Evolutionary conservation across 257 asterid species (phyloP).

Genomic region (Scutellaria galericulata): DNA sequence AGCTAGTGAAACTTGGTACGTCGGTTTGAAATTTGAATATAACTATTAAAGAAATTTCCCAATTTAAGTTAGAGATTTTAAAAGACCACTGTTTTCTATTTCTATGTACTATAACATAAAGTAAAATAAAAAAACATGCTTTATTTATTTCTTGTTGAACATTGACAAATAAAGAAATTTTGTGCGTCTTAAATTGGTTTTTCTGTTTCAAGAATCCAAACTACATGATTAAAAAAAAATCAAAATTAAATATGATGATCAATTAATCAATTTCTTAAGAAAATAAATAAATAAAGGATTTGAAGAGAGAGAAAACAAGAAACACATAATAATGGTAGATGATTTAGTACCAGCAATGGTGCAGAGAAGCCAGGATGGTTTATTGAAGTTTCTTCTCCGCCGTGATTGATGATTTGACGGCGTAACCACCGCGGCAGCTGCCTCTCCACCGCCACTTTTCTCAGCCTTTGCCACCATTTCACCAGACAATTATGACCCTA

Average conservation of each 20-base stretch:
- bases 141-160: not conserved
- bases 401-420: conserved; percentile 46
- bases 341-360: conserved; percentile 69
- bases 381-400: conserved; percentile 55
- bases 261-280: not conserved
- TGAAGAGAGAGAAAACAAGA: not conserved
- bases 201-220: not conserved
- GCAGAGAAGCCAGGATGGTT: conserved; percentile 96
- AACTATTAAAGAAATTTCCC: not conserved
- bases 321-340: not conserved
- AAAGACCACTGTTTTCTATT: not conserved
- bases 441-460: conserved; percentile 46
- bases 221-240: too few relatives aligned
- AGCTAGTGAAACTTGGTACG: not conserved
- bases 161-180: not conserved
- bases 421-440: conserved; percentile 18
- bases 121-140: too few relatives aligned
- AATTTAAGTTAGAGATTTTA: too few relatives aligned
- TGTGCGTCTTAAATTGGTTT: not conserved
- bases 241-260: not conserved
- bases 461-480: conserved; percentile 54
- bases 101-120: not conserved
- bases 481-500: conserved; percentile 32
- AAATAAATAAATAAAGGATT: not conserved
- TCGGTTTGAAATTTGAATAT: conserved; percentile 20